phyloP scores from a whole-genome alignment of 768 basidiomycete species.

The Lentinula sp. region DNA sequence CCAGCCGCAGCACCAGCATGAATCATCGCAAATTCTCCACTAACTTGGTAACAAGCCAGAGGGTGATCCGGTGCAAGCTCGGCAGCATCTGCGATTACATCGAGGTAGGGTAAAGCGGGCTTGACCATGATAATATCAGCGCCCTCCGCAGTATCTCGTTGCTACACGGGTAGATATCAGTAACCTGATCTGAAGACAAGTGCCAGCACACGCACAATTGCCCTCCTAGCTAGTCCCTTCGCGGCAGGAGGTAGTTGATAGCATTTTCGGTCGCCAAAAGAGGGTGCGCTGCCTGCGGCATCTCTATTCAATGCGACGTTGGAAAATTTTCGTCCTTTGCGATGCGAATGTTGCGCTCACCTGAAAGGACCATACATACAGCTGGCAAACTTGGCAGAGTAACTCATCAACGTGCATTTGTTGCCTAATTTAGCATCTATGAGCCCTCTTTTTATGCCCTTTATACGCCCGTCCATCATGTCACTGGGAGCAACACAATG shows the following conservation, averaged over 20 bases:
- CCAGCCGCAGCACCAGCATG: conserved; percentile 90
- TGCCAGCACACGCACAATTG: conserved; percentile 59
- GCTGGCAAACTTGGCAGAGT: conserved; percentile 97
- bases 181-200: not conserved
- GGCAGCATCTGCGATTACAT: conserved; percentile 88
- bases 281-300: conserved; percentile 94
- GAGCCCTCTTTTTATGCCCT: conserved; percentile 79
- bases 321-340: not conserved
- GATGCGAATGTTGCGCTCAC: conserved; percentile 30
- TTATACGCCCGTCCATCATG: conserved; percentile 98
- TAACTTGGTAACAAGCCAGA: conserved; percentile 96
- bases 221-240: conserved; percentile 86
- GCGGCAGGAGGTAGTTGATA: conserved; percentile 92
- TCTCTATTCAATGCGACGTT: conserved; percentile 47
- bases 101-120: conserved; percentile 92
- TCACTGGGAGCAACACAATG: conserved; percentile 98
- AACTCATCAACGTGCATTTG: conserved; percentile 90
- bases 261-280: conserved; percentile 95
- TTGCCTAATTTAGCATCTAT: conserved; percentile 85
- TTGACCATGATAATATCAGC: conserved; percentile 99
- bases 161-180: conserved; percentile 34
- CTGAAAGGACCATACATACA: conserved; percentile 94
- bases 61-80: conserved; percentile 81
- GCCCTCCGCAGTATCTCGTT: conserved; percentile 84
- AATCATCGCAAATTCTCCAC: conserved; percentile 97